Evolutionary conservation across 352 stramenopile species (phyloP), one percentile per base, ranked within the genome.

Genomic region (Phytopythium delawarense): DNA sequence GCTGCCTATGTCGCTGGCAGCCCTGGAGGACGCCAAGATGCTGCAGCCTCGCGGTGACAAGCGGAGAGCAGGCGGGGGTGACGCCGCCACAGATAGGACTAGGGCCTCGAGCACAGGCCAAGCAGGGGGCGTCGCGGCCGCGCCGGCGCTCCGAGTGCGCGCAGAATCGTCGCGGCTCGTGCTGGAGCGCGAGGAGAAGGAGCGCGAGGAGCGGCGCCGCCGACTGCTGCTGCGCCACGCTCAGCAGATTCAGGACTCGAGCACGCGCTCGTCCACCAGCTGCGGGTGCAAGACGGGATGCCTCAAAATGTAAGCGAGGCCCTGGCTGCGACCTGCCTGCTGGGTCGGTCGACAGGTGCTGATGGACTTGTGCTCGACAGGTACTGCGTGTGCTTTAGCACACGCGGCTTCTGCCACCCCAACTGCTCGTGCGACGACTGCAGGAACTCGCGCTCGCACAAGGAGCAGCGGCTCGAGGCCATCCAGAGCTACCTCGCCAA

Each of bases 251-350:
- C 83, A 92, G 53, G 76, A 81, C 55, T 76, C 81, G 35, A 92
- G 83, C 53, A 71, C 88, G n/a, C 65, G 75, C 0, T 94, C 85
- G 9, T 85, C 74, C n/a, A 81, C 78, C 30, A 88, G 79, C 65
- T 94, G 85, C 55, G 85, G 85, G 32, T 94, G 85, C 78, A 94
- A 94, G 72, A 94, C 81, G 2, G 85, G 85, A 16, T 94, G 85
- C 57, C 70, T 94, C 30, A 94, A 94, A 70, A 89, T 94, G 81
- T 85, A 16, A 1, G 11, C 15, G 30, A 23, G 1, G 25, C 25
- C 25, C 25, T 28, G 25, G 1, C 25, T 28, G 25, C 25, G 25
- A 28, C 25, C 44, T 42, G 21, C 49, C 21, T n/a, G 57, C 21
- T n/a, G 30, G n/a, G 15, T 12, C 20, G 7, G 25, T 25, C 16